phyloP scores from a whole-genome alignment of 306 rosid species.

The Psophocarpus tetragonolobus region DNA sequence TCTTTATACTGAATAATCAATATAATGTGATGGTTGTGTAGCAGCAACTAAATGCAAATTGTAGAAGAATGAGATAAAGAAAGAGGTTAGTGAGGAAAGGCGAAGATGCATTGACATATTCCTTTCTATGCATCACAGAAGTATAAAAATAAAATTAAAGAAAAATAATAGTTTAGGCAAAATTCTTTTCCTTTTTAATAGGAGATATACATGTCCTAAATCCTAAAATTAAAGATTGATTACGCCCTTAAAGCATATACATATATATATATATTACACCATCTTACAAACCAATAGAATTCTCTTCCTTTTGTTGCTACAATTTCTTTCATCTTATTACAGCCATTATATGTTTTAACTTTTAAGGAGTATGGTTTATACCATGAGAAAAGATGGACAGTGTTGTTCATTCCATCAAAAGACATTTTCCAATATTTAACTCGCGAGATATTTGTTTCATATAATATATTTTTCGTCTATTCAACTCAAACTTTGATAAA shows the following conservation, averaged over 20 bases:
- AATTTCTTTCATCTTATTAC: not conserved
- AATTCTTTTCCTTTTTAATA: conserved; percentile 3
- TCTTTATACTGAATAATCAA: not conserved
- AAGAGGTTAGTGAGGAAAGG: conserved; percentile 28
- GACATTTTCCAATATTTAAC: conserved; percentile 25
- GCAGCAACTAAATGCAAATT: conserved; percentile 2
- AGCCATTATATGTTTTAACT: not conserved
- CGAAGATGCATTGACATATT: conserved; percentile 37
- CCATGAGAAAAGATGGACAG: conserved; percentile 22
- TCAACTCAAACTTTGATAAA: not conserved
- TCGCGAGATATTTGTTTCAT: not conserved
- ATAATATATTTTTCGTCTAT: conserved; percentile 2
- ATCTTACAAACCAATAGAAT: not conserved
- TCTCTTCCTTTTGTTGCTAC: not conserved
- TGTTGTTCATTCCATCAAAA: conserved; percentile 32
- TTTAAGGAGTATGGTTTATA: not conserved
- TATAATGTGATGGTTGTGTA: not conserved
- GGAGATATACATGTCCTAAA: conserved; percentile 32
- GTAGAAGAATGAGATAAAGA: not conserved
- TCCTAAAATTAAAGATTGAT: conserved; percentile 30
- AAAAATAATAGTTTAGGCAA: conserved; percentile 7
- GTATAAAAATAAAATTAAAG: conserved; percentile 9
- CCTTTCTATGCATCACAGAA: conserved; percentile 11
- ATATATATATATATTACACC: conserved; percentile 1
- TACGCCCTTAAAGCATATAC: conserved; percentile 12